Percentiles rank a stretch among this genome's conserved stretches.
phyloP scores from a whole-genome alignment of 805 yeast species.

The Candida montana region DNA sequence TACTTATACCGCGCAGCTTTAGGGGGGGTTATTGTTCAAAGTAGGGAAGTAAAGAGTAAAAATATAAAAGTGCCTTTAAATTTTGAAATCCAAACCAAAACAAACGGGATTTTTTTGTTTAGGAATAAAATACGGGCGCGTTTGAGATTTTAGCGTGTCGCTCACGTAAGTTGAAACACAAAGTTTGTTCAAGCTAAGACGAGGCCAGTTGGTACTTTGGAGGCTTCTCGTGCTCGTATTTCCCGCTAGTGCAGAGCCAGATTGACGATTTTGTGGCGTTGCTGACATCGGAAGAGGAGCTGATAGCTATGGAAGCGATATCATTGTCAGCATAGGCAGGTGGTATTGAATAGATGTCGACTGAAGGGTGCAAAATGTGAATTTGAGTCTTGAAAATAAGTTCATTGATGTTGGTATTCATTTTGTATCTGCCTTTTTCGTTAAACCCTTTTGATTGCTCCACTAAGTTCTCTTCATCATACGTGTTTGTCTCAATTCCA shows the following conservation, averaged over 20 bases:
- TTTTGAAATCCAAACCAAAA: neutral
- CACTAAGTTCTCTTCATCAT: neutral
- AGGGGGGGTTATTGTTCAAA: too few relatives aligned
- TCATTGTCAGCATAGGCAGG: conserved; percentile 9
- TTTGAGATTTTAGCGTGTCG: neutral
- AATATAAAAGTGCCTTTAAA: neutral
- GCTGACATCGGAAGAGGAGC: neutral
- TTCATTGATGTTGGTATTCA: conserved; percentile 2
- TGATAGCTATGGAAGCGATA: neutral
- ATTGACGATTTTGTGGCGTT: conserved; percentile 9
- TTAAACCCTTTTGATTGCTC: neutral
- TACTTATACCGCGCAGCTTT: too few relatives aligned
- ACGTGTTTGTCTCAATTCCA: conserved; percentile 5
- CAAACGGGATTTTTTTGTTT: neutral
- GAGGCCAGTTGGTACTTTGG: conserved; percentile 11
- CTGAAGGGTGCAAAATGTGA: conserved; percentile 9
- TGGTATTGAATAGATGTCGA: conserved; percentile 6
- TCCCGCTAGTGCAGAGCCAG: conserved; percentile 20
- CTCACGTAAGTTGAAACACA: conserved; percentile 1
- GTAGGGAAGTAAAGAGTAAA: too few relatives aligned
- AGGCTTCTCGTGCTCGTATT: conserved; percentile 14
- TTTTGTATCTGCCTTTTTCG: neutral
- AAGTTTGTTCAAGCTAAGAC: too few relatives aligned
- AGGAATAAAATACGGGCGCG: neutral
- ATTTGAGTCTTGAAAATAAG: conserved; percentile 15